Base-by-base conservation (phyloP, 306 rosid species). In the Glycine latifolia region DNA sequence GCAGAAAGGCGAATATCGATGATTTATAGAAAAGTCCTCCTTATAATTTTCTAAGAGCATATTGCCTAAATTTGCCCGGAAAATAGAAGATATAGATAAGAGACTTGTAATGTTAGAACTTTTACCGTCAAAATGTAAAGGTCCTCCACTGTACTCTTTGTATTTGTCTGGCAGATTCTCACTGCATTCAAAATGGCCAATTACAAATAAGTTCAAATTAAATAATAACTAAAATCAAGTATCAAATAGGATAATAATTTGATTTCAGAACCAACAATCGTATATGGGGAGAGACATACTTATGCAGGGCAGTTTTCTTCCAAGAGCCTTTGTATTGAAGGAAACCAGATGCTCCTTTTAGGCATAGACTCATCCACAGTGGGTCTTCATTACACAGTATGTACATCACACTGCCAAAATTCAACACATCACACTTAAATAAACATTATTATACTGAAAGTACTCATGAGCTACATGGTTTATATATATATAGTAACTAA, bases 371-470 rank as follows among this genome's bases (percentile, higher is more conserved):
- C 98, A 93, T 85, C 99, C 99, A 95, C 13, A 95, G 87, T 0
- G 96, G 94, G 77, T 95, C 99, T 82, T 95, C 99, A 37, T 95
- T 91, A 86, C 97, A 91, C 4, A 95, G 61, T 80, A 93, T 86
- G 84, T 95, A 91, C 98, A 91, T 88, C 75, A 95, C 97, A 76
- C 99, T 95, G 90, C 85, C 81, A 7, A 75, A 47, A 14, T 61
- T 74, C 1, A 67, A 41, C 2, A 39, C 8, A 14, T 15, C 20
- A 37, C 10, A 11, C 16, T 62, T 62, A 62, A 9, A 33, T 62
- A 31, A 60, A 31, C 48, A 70, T 66, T 26, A 26, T 26, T 71
- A 58, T 47, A 46, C 52, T 44, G 31, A 43, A 47, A 31, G 11
- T 13, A 83, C 46, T 54, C 31, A 49, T 7, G 70, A 73, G 5